Base-by-base conservation (phyloP, 495 filamentous ascomycete genomes). In the Annulohypoxylon nitens region DNA sequence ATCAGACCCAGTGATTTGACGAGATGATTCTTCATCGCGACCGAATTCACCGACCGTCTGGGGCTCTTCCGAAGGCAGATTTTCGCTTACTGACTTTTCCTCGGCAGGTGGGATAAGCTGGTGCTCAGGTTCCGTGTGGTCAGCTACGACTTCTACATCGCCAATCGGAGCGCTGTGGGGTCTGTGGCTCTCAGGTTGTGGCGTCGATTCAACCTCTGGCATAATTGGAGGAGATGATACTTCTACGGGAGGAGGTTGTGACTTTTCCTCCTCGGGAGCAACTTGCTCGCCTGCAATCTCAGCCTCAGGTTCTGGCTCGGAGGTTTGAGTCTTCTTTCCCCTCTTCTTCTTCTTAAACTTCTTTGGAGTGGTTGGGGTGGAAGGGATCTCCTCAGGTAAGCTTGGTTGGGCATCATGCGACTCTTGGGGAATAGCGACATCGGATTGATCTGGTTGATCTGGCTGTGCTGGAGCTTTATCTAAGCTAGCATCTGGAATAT, bases 321-420 rank as follows among this genome's bases (percentile, higher is more conserved):
- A 6, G 4, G 25, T 18, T 39, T 71, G 73, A 8, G 51, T 16
- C 33, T 69, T 69, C 50, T 75, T 53, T 11, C 65, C 70, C 50
- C 69, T 69, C 59, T 73, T 69, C 51, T 78, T 70, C 37, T 78
- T 73, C 76, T 78, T 73, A 33, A 64, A 73, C 54, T 73, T 74
- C 67, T 74, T 73, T 39, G 63, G 30, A 23, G 70, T 20, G 3
- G 59, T 73, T 39, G 63, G 30, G 30, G 70, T 20, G 4, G 59
- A 37, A 65, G 25, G 45, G n/a, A 37, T n/a, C 37, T 73, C 69
- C 26, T 75, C 64, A 26, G 61, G 14, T 7, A 69, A 37, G 16
- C 20, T 67, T 2, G 33, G 54, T 39, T 65, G 39, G 36, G 2
- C 30, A 34, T 69, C 69, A 36, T 6, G 47, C 48, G 18, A 30